Conservation (phyloP, 2,329 filamentous ascomycete genomes). For the Bipolaris cookei region DNA sequence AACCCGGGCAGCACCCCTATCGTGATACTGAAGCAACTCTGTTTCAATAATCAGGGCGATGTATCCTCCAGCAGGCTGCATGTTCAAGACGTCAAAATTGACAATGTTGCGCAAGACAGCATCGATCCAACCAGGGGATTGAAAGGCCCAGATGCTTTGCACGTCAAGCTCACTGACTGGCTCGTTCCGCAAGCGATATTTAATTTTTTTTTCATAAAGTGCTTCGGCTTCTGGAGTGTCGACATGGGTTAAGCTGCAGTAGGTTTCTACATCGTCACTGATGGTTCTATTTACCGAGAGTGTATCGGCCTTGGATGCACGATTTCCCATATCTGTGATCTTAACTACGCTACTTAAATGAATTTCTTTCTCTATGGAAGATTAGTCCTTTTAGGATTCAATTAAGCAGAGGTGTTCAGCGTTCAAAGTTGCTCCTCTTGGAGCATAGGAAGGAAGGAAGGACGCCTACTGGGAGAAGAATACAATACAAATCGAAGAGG, state of each 20-base stretch:
- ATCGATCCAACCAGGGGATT: conserved; percentile 2
- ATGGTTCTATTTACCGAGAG: background rate
- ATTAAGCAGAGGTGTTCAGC: background rate
- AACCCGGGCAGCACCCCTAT: background rate
- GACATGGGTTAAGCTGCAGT: background rate
- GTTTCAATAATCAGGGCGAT: conserved; percentile 12
- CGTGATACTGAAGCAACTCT: conserved; percentile 1
- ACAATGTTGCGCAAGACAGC: conserved; percentile 7
- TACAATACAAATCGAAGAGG: background rate
- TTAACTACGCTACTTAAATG: background rate
- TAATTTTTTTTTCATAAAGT: background rate
- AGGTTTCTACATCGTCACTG: background rate
- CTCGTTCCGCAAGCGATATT: background rate
- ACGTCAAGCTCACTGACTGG: conserved; percentile 11
- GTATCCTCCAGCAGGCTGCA: conserved; percentile 5
- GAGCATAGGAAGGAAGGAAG: too few relatives aligned
- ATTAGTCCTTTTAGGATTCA: too few relatives aligned
- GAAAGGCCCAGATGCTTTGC: conserved; percentile 6
- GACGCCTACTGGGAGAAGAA: background rate
- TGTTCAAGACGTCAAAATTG: conserved; percentile 7
- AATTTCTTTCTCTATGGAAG: background rate
- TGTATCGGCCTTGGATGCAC: background rate
- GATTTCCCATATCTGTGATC: background rate
- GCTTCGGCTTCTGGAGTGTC: background rate
- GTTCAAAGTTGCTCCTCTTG: background rate